Evolutionary conservation across 805 yeast genomes (phyloP), one percentile per base, ranked within the genome.

Genomic region (Starmerella bombi): DNA sequence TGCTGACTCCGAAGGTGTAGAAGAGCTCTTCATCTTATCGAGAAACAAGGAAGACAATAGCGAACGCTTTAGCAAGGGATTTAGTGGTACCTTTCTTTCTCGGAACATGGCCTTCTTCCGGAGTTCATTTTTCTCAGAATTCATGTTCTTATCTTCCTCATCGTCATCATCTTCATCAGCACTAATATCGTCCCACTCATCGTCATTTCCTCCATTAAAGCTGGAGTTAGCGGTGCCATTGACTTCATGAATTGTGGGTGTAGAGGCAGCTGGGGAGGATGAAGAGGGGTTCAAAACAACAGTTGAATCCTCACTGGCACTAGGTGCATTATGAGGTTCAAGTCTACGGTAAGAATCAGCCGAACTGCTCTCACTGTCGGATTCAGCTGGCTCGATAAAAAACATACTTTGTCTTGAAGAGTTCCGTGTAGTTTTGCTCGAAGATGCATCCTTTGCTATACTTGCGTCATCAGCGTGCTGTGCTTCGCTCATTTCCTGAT

Each of bases 351-450:
- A 47, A 7, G 58, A 51, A 9, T 50, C 35, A 23, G 45, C 36
- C 5, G 38, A 29, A 36, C 50, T 46, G 1, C 36, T 50, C 32
- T 45, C 50, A n/a, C 40, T 35, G 21, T 60, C 66, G 4, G 61
- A 55, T 7, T 66, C 65, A 8, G 59, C 54, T 1, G 64, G 61
- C 33, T 59, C 65, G 16, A 62, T 59, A 42, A 60, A 63, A 41
- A 62, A 62, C 62, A 61, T 62, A 40, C 57, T 61, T 27, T 49
- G 12, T 23, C 12, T 23, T n/a, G n/a, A n/a, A n/a, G n/a, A n/a
- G n/a, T n/a, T n/a, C n/a, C n/a, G n/a, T n/a, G n/a, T n/a, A n/a
- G n/a, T n/a, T n/a, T n/a, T n/a, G n/a, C n/a, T n/a, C n/a, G n/a
- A n/a, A n/a, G n/a, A n/a, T n/a, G n/a, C n/a, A n/a, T n/a, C n/a